Evolutionary conservation across 2,329 filamentous ascomycete species (phyloP), one percentile per base, ranked within the genome.

Genomic region (Rutstroemia sydowiana): DNA sequence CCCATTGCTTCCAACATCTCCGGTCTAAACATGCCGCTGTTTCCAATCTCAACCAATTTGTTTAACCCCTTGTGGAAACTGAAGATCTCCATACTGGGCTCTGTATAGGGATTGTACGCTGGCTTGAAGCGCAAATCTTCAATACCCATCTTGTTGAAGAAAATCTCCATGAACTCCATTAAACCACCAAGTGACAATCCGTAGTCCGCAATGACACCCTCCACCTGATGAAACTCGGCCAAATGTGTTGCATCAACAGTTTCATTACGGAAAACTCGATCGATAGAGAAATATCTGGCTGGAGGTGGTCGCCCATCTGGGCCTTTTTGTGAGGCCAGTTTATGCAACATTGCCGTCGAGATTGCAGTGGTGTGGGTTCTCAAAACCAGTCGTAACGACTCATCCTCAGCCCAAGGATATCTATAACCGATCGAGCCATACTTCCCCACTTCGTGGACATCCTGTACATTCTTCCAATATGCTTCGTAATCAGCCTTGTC

Each of bases 31-130:
- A 98, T 97, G 58, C 93, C 93, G 63, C 86, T 92, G 74, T 98
- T 97, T 55, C 93, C 93, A 67, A 97, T 97, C 74, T 97, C 93
- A 23, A 97, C 88, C 73, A 95, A 85, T 75, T 95, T 95, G 64
- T 81, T 81, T 45, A 96, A 74, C 3, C 90, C 92, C 64, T 85
- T 81, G 75, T 97, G 93, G 75, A 85, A 97, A 59, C 88, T 89
- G 73, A 97, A 98, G 60, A 98, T 95, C 72, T 98, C 93, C 90
- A 98, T 95, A 67, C 85, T 87, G 28, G 93, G 91, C 72, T 98
- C 93, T 26, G 90, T 95, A 75, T 95, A 91, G 1, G 88, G 88
- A 73, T 95, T 95, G 74, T 95, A 95, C 1, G 93, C 93, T 16
- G 93, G 93, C 76, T 98, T 98, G 82, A 95, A 98, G 66, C 88